Evolutionary conservation across 768 basidiomycete species (phyloP), one percentile per base, ranked within the genome.

Genomic region (Galerina marginata): DNA sequence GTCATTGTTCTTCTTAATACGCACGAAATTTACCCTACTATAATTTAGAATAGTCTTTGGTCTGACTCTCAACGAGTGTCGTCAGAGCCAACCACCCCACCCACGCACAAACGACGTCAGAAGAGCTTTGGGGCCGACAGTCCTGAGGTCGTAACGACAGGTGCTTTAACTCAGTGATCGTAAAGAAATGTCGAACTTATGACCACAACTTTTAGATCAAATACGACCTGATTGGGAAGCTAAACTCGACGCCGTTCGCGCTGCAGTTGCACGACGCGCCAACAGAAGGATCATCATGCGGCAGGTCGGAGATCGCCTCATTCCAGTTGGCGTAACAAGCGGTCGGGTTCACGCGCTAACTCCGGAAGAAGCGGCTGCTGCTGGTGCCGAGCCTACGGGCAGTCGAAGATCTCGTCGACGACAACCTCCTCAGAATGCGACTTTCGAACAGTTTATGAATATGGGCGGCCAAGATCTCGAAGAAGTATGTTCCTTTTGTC

Each of bases 151-250:
- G 95, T 97, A 48, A 93, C 94, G 29, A 93, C 87, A 60, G 95
- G 95, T 93, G 60, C 62, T 84, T 74, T 7, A 40, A 9, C 5
- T 40, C 26, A 43, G 47, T 56, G 20, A 48, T 61, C 29, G 25
- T 36, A 48, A 47, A 23, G 15, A 47, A 42, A 51, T 56, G 39
- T 37, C 51, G 26, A 26, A 56, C 50, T 60, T 12, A 51, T 43
- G 48, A 33, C 29, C 5, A 54, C 46, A 64, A 60, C 26, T 16
- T 16, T 54, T 65, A 96, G 97, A 99, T 79, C 90, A 95, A 75
- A 95, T 99, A 60, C 91, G 95, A 54, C 96, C 97, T 1, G 96
- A 99, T 73, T 99, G 97, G 97, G 96, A 99, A 79, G 86, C 89
- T 44, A 98, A 99, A 75, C 77, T 99, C 40, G 95, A 93, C 48